Conservation (phyloP, 1,284 basidiomycete species). For the Ganoderma lingzhi region DNA sequence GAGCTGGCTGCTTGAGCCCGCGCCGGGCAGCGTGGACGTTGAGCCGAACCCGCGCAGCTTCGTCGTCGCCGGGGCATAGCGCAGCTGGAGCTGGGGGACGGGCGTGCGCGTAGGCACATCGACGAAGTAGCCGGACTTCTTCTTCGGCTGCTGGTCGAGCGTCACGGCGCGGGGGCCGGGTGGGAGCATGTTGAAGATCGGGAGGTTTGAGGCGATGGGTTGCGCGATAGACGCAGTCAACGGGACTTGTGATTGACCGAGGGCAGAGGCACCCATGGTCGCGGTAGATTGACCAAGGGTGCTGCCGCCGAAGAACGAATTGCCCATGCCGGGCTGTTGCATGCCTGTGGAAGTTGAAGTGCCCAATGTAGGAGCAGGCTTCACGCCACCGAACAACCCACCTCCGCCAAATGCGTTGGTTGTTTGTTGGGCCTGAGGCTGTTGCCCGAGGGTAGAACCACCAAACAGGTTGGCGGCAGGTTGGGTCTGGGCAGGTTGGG, state of each 20-base stretch:
- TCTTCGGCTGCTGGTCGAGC: conserved; percentile 71
- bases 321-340: conserved; percentile 46
- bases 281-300: conserved; percentile 42
- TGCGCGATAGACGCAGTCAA: conserved; percentile 89
- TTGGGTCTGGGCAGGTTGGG: conserved; percentile 47
- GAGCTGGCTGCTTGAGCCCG: conserved; percentile 46
- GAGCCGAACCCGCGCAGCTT: conserved; percentile 77
- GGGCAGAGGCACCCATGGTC: conserved; percentile 50
- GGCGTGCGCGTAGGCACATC: conserved; percentile 74
- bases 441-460: conserved; percentile 50
- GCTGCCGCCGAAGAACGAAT: conserved; percentile 56
- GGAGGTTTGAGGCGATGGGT: conserved; percentile 88
- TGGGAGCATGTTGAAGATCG: conserved; percentile 78
- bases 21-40: conserved; percentile 46
- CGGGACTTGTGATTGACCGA: conserved; percentile 55
- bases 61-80: conserved; percentile 70
- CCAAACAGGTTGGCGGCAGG: conserved; percentile 50
- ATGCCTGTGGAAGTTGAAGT: conserved; percentile 50
- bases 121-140: conserved; percentile 75
- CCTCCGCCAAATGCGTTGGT: conserved; percentile 46
- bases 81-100: conserved; percentile 63
- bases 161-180: conserved; percentile 69
- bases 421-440: conserved; percentile 41
- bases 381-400: conserved; percentile 50
- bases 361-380: conserved; percentile 46